Evolutionary conservation across 768 basidiomycete species (phyloP).

Genomic region (Agaricus subrufescens): DNA sequence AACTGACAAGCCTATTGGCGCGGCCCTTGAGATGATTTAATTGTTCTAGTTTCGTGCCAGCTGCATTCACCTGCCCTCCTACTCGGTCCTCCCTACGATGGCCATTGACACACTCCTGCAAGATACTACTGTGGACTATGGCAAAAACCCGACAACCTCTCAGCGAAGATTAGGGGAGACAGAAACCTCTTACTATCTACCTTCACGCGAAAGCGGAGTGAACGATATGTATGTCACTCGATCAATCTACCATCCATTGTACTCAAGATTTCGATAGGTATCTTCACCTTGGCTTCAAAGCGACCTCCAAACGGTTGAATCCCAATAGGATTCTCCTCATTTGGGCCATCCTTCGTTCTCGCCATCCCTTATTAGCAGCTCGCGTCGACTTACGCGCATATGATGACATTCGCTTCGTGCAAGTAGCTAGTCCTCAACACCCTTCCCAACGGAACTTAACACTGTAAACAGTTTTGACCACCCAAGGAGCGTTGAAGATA

Average conservation of each 20-base stretch:
- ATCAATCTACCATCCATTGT: background rate
- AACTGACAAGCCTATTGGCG: background rate
- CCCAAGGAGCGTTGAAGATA: constrained; percentile 37
- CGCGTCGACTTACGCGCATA: constrained; percentile 55
- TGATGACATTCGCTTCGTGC: constrained; percentile 62
- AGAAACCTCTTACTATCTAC: constrained; percentile 77
- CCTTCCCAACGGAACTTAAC: background rate
- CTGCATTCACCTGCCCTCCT: background rate
- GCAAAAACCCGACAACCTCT: background rate
- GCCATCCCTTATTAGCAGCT: constrained; percentile 72
- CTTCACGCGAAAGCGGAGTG: constrained; percentile 72
- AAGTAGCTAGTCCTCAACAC: background rate
- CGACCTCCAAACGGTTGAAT: constrained; percentile 36
- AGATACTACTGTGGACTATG: background rate
- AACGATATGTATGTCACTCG: constrained; percentile 71
- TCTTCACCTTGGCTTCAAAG: constrained; percentile 65
- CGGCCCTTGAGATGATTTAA: background rate
- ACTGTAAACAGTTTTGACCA: constrained; percentile 37
- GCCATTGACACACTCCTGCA: background rate
- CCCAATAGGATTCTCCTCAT: constrained; percentile 47
- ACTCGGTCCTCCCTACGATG: background rate
- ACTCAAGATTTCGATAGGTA: constrained; percentile 47
- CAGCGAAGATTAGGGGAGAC: constrained; percentile 66
- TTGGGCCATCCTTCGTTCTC: constrained; percentile 69
- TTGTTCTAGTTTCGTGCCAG: background rate